A percentile compares a stretch with the other conserved stretches of the same genome.
Conservation (phyloP, 2,329 filamentous ascomycete species). For the Diaporthe humulicola region DNA sequence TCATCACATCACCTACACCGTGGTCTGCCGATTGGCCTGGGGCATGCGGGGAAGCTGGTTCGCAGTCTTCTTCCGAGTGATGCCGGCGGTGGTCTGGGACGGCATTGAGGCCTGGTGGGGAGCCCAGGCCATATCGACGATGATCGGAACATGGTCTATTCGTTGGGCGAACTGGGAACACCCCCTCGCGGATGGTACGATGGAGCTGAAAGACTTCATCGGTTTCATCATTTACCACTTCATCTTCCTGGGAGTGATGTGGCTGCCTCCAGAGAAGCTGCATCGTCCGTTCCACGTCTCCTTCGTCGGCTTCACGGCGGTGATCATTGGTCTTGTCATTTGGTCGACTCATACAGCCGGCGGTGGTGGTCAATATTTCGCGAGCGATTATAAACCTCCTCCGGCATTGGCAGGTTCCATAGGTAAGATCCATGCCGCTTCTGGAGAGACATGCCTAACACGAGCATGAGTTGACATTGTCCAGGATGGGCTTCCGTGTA, state of each 20-base stretch:
- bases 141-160: slow-evolving; percentile 33
- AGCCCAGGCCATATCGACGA: slow-evolving; percentile 27
- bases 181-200: slow-evolving; percentile 31
- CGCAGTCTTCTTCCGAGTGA: slow-evolving; percentile 33
- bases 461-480: not conserved
- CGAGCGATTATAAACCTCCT: slow-evolving; percentile 20
- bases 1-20: slow-evolving; percentile 34
- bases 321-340: slow-evolving; percentile 31
- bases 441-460: no score
- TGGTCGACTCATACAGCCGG: slow-evolving; percentile 31
- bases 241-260: slow-evolving; percentile 29
- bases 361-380: slow-evolving; percentile 29
- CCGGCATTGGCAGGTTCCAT: slow-evolving; percentile 30
- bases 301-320: slow-evolving; percentile 11
- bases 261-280: slow-evolving; percentile 34
- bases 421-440: slow-evolving; percentile 10
- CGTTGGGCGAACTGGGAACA: slow-evolving; percentile 16
- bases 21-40: slow-evolving; percentile 19
- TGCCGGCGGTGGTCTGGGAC: slow-evolving; percentile 34
- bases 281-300: slow-evolving; percentile 33
- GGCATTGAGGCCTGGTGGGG: slow-evolving; percentile 36
- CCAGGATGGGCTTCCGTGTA: slow-evolving; percentile 29
- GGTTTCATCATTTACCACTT: slow-evolving; percentile 33
- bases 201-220: slow-evolving; percentile 33
- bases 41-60: slow-evolving; percentile 34